Percentiles rank a stretch among this genome's conserved stretches.
Conservation (phyloP, 2,329 filamentous ascomycete genomes). For the Fusarium buxicola region DNA sequence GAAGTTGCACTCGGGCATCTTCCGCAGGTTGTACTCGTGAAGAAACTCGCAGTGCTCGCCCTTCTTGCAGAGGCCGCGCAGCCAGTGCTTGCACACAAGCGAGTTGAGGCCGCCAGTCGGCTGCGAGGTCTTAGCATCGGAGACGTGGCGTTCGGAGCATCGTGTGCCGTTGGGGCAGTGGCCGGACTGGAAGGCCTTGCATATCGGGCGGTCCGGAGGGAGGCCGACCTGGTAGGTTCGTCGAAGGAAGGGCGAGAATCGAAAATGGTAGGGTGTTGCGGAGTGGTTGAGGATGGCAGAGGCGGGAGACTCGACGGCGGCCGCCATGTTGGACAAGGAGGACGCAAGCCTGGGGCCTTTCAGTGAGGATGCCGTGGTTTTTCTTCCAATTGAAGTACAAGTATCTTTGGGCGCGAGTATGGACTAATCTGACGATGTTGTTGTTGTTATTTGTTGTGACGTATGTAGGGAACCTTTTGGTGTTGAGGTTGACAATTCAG, state of each 20-base stretch:
- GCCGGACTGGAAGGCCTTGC: constrained; percentile 86
- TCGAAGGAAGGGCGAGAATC: constrained; percentile 87
- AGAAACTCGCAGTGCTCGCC: constrained; percentile 97
- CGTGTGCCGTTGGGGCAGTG: constrained; percentile 87
- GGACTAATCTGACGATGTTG: background rate
- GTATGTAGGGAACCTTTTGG: constrained; percentile 8
- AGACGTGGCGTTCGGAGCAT: constrained; percentile 85
- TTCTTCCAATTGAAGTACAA: background rate
- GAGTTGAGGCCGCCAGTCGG: constrained; percentile 73
- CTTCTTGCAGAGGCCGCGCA: constrained; percentile 97
- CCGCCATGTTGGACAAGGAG: constrained; percentile 45
- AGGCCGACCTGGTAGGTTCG: constrained; percentile 87
- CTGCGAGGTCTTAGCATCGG: constrained; percentile 52
- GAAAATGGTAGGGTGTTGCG: constrained; percentile 74
- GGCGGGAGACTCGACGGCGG: constrained; percentile 47
- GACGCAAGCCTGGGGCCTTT: constrained; percentile 24
- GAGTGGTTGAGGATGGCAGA: constrained; percentile 67
- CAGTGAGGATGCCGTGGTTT: background rate
- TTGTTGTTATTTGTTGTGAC: background rate
- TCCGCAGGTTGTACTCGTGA: constrained; percentile 97
- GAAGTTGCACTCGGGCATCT: constrained; percentile 99
- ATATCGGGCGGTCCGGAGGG: constrained; percentile 80
- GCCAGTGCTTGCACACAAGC: constrained; percentile 98
- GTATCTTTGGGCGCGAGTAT: background rate
- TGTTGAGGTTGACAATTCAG: constrained; percentile 18